These are phyloP conservation scores for Xylaria multiplex DNA, from an alignment of 2,329 filamentous ascomycete species.

Conservation along the genomic window DNA sequence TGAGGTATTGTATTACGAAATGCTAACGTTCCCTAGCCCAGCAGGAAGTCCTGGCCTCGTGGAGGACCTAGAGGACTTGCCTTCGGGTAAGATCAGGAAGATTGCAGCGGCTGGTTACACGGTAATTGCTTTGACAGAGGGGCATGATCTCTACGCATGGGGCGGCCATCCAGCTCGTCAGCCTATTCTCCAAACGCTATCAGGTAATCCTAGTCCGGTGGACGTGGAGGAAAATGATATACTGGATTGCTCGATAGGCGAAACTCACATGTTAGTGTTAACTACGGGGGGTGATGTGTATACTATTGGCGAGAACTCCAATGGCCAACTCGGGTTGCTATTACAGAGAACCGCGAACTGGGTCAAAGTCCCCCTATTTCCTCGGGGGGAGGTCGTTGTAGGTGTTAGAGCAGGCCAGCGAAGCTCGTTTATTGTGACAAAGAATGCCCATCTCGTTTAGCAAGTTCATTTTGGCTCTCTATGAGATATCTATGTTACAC, in stretches of 20 bases:
- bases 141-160: slow-evolving; percentile 70
- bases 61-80: slow-evolving; percentile 61
- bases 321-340: slow-evolving; percentile 67
- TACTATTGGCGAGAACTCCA: slow-evolving; percentile 65
- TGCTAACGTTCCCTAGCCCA: slow-evolving; percentile 50
- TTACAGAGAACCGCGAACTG: slow-evolving; percentile 47
- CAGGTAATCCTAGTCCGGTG: slow-evolving; percentile 55
- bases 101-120: slow-evolving; percentile 67
- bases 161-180: slow-evolving; percentile 56
- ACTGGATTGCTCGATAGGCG: slow-evolving; percentile 66
- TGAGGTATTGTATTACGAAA: not conserved
- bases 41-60: slow-evolving; percentile 59
- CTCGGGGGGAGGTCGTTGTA: slow-evolving; percentile 47
- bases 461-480: slow-evolving; percentile 52
- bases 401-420: slow-evolving; percentile 61
- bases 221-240: slow-evolving; percentile 63
- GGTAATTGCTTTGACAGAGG: slow-evolving; percentile 66
- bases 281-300: slow-evolving; percentile 61
- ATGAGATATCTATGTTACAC: slow-evolving; percentile 61
- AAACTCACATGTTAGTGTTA: slow-evolving; percentile 67
- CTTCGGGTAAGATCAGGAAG: slow-evolving; percentile 61
- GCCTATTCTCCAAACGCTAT: slow-evolving; percentile 48
- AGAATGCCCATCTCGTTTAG: slow-evolving; percentile 41
- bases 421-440: slow-evolving; percentile 61
- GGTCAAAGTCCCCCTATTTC: slow-evolving; percentile 50